Base-by-base conservation (phyloP, 192 early-diverging fungal species). In the Podochytrium sp. region DNA sequence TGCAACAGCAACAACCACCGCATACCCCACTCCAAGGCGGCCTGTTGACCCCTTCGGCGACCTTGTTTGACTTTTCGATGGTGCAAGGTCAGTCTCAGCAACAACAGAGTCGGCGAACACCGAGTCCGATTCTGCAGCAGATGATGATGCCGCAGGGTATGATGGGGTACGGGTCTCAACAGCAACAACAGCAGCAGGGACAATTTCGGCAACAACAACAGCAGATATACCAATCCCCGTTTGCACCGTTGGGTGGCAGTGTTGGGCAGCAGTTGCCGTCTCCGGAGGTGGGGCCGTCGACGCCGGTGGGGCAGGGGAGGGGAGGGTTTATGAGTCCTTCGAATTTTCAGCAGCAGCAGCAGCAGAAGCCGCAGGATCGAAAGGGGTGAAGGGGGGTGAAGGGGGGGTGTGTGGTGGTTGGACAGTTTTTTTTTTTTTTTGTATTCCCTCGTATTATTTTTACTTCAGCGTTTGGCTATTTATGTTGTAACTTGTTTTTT, bases 41-140 rank as follows among this genome's bases (percentile, higher is more conserved):
- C 5, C 47, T 69, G n/a, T 41, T 69, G 51, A 69, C 66, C 5
- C 66, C 66, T 6, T 69, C 66, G 20, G 32, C 66, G 37, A 69
- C 66, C 6, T 27, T 69, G 66, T 69, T 69, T 69, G 66, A 69
- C 30, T 69, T 69, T 37, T 39, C 49, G 10, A 37, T 56, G 10
- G 33, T 56, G 35, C 50, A 55, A 33, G 35, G 35, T n/a, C 20
- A 38, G 27, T 20, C 25, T 20, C 40, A 20, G 30, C 61, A 63
- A 32, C 61, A 63, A 41, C 61, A 63, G 16, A n/a, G 7, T 20
- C 27, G 16, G n/a, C n/a, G n/a, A n/a, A n/a, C n/a, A 29, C 55
- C 55, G 14, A 30, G n/a, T 27, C 55, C 20, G 29, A 57, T 27
- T 14, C 55, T 29, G 29, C 55, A 18, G 14, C 55, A 57, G 14